These are phyloP conservation scores for Berkeleyomyces rouxiae DNA, from an alignment of 2,329 filamentous ascomycete species.

Conservation along the genomic window DNA sequence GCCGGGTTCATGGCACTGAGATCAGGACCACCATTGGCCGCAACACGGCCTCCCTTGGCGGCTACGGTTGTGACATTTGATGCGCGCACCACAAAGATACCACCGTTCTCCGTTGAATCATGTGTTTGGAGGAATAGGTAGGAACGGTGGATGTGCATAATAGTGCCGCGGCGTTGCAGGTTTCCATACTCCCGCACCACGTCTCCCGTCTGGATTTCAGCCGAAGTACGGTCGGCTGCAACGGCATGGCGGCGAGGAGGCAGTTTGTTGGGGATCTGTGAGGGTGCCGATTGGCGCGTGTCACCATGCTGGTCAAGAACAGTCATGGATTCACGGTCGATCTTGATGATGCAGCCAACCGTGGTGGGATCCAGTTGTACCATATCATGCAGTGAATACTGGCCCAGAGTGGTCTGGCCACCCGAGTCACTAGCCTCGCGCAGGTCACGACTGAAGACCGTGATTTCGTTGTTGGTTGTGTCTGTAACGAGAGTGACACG, in stretches of 20 bases:
- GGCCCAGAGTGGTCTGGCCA: conserved; percentile 66
- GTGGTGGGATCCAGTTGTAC: conserved; percentile 87
- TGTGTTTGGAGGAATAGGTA: conserved; percentile 82
- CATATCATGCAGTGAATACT: conserved; percentile 83
- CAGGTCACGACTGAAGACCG: conserved; percentile 93
- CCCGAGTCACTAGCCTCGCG: conserved; percentile 86
- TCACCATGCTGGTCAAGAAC: conserved; percentile 85
- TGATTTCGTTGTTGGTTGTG: conserved; percentile 83
- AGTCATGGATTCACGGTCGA: conserved; percentile 80
- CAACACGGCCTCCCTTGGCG: conserved; percentile 76
- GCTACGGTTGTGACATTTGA: conserved; percentile 78
- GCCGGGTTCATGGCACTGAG: conserved; percentile 86
- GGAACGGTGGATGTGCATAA: conserved; percentile 87
- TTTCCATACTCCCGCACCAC: conserved; percentile 82
- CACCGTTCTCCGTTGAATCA: conserved; percentile 66
- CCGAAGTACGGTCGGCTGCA: conserved; percentile 81
- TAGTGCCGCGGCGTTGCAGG: conserved; percentile 70
- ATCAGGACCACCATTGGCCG: conserved; percentile 50
- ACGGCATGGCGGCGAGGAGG: conserved; percentile 70
- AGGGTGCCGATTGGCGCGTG: conserved; percentile 66
- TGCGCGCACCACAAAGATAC: conserved; percentile 76
- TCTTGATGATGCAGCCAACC: conserved; percentile 84
- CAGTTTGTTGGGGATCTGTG: conserved; percentile 80
- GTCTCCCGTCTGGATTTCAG: conserved; percentile 82
- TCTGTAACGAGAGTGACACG: conserved; percentile 86